Base-by-base conservation (phyloP, 2,329 filamentous ascomycete genomes). In the Microsporum audouinii region DNA sequence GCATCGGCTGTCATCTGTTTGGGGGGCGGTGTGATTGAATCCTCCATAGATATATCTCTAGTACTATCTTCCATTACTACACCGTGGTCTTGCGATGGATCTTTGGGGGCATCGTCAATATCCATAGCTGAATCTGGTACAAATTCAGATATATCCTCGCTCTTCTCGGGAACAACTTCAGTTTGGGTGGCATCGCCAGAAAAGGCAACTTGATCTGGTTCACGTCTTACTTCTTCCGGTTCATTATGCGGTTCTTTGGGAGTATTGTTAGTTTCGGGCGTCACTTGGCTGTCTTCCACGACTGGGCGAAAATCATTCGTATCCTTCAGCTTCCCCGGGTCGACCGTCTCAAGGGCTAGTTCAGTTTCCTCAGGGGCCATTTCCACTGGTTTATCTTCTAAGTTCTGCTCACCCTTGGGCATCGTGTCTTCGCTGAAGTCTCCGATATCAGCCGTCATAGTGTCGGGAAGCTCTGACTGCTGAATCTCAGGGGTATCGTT, bases 401-500 rank as follows among this genome's bases (percentile, higher is more conserved):
- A 7, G 0, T 34, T 2, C 1, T 55, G 5, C 3, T 36, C 51
- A 57, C 5, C 23, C 17, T 29, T 56, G 47, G 53, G 58, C 14
- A 57, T 60, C 34, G 64, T 61, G 56, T 65, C 59, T 38, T 61
- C 62, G 51, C 62, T 57, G 38, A 65, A 65, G 34, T 65, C 64
- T 29, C 51, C 61, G 45, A 65, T 65, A 43, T 39, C 58, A 17
- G 41, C 60, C 8, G 55, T 51, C 55, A 56, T 38, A 39, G 59
- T 27, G 36, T 33, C 33, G 31, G 58, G 55, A 39, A 61, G 27
- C 8, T 56, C 43, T 23, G 39, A 12, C 10, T 62, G 61, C 45
- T 59, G 60, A 39, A 60, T 56, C 41, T 56, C 61, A 51, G 51
- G 47, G 31, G 56, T 64, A 51, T 59, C 63, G 12, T 63, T 58